Percentiles rank a stretch among this genome's conserved stretches.
Evolutionary conservation across 2,329 filamentous ascomycete genomes (phyloP).

Genomic region (Sporothrix schenckii): DNA sequence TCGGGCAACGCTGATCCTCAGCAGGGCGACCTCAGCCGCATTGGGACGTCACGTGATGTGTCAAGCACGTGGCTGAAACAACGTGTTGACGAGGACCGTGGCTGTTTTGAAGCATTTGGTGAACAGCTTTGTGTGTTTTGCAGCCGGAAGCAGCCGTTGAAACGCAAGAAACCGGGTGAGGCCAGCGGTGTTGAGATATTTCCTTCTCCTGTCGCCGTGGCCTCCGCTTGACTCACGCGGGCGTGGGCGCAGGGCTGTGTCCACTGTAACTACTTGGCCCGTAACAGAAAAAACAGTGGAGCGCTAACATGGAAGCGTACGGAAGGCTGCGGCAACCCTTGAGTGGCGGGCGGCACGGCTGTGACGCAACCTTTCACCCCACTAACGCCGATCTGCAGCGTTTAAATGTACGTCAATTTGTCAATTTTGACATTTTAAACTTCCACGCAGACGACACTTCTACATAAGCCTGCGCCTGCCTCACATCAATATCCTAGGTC

Average conservation of each 20-base stretch:
- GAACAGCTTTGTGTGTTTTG: too few species aligned
- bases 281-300: background rate
- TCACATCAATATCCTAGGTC: background rate
- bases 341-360: constrained; percentile 16
- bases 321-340: constrained; percentile 8
- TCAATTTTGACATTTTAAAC: background rate
- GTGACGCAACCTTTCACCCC: constrained; percentile 23
- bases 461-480: background rate
- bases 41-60: background rate
- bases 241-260: constrained; percentile 14
- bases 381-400: constrained; percentile 8
- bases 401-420: background rate
- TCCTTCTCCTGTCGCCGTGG: background rate
- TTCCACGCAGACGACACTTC: background rate
- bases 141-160: too few species aligned
- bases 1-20: constrained; percentile 11
- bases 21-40: background rate
- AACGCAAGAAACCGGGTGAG: too few species aligned
- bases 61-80: background rate
- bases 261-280: background rate
- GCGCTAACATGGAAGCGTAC: constrained; percentile 16
- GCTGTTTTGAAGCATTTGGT: background rate
- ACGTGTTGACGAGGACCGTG: too few species aligned
- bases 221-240: constrained; percentile 22
- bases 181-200: too few species aligned